Percentiles rank a stretch among this genome's conserved stretches.
These are phyloP conservation scores for Xylariaceae sp. DNA, from an alignment of 2,329 filamentous ascomycete genomes.

Conservation along the genomic window DNA sequence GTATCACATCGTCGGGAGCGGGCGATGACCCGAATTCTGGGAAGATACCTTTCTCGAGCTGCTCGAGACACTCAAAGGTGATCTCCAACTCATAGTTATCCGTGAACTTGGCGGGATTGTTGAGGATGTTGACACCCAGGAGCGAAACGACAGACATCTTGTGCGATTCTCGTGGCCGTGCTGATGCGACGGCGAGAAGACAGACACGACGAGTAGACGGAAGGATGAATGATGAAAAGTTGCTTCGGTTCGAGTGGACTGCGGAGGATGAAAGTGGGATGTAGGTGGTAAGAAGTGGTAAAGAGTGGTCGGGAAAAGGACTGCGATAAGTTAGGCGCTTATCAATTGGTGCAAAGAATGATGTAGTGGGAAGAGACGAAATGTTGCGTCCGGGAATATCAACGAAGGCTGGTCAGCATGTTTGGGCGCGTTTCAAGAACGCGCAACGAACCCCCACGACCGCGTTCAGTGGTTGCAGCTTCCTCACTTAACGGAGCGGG, in stretches of 20 bases:
- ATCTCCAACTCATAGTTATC: conserved; percentile 97
- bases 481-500: conserved; percentile 4
- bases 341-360: neutral
- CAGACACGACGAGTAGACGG: neutral
- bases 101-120: conserved; percentile 93
- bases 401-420: neutral
- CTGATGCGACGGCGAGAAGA: neutral
- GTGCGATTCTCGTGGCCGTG: conserved; percentile 15
- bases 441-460: conserved; percentile 12
- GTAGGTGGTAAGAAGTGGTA: neutral
- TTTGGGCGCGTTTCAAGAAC: conserved; percentile 14
- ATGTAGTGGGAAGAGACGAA: neutral
- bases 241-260: neutral
- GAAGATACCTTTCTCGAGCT: conserved; percentile 75
- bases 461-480: conserved; percentile 32
- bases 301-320: neutral
- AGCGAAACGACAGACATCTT: conserved; percentile 93
- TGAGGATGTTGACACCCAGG: conserved; percentile 89
- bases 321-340: neutral
- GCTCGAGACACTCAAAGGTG: conserved; percentile 95
- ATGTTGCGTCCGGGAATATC: neutral
- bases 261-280: too few relatives aligned
- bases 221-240: neutral
- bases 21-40: neutral
- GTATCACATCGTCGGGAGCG: neutral